Percentiles rank a stretch among this genome's conserved stretches.
Evolutionary conservation across 164 flowering plant species (phyloP).

Genomic region (Buxus sempervirens): DNA sequence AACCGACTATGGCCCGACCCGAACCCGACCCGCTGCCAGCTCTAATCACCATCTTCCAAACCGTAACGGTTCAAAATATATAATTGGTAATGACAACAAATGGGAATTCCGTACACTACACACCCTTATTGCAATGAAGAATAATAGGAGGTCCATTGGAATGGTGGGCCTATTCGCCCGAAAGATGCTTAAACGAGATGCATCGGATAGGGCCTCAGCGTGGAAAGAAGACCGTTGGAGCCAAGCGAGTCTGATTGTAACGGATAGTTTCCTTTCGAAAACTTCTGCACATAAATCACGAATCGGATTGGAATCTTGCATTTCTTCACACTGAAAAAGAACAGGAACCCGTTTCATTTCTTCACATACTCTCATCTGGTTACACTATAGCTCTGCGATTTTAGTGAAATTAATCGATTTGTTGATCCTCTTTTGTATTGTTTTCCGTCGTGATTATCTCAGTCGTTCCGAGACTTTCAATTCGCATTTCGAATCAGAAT

Average conservation of each 20-base stretch:
- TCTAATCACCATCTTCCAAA: too few relatives aligned
- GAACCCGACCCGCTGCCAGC: too few relatives aligned
- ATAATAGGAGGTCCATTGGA: too few relatives aligned
- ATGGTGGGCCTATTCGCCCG: too few relatives aligned
- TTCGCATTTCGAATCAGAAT: slow-evolving; percentile 3
- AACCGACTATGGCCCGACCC: too few relatives aligned
- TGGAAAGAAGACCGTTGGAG: too few relatives aligned
- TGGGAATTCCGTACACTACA: too few relatives aligned
- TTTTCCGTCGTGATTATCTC: background rate
- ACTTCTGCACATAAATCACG: background rate
- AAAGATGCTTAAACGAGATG: too few relatives aligned
- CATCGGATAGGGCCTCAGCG: too few relatives aligned
- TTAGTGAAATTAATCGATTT: background rate
- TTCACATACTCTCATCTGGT: background rate
- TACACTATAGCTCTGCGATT: background rate
- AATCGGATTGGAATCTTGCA: slow-evolving; percentile 6
- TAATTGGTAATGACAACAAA: too few relatives aligned
- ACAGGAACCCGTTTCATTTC: background rate
- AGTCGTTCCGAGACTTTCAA: background rate
- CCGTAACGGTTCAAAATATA: too few relatives aligned
- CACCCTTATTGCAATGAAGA: too few relatives aligned
- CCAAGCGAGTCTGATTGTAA: slow-evolving; percentile 16
- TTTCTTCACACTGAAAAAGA: background rate
- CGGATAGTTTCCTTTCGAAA: slow-evolving; percentile 33
- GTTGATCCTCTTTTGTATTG: background rate